phyloP scores from a whole-genome alignment of 2,329 filamentous ascomycete species.

The Cytospora schulzeri region DNA sequence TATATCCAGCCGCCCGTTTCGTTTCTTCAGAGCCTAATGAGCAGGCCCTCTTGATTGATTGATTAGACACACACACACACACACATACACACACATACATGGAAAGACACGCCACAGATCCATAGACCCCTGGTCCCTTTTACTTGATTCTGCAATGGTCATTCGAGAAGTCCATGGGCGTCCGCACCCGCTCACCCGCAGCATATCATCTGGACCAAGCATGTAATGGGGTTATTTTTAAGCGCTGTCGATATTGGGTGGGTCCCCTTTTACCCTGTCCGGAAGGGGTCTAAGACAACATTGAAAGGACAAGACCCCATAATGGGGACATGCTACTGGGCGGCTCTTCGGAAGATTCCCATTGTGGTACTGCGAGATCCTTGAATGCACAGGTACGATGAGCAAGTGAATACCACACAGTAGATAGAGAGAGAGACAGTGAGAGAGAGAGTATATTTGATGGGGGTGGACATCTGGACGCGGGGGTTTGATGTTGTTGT shows the following conservation, averaged over 20 bases:
- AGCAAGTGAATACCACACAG: not conserved
- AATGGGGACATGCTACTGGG: not conserved
- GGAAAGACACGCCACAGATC: not conserved
- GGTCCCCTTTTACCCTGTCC: no score
- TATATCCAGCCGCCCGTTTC: constrained; percentile 19
- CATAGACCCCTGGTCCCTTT: constrained; percentile 4
- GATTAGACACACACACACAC: constrained; percentile 13
- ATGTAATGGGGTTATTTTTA: constrained; percentile 12
- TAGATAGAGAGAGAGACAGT: not conserved
- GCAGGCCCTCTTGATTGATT: constrained; percentile 9
- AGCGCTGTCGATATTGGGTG: constrained; percentile 22
- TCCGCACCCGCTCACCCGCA: constrained; percentile 22
- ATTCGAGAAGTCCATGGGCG: constrained; percentile 20
- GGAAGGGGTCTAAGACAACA: no score
- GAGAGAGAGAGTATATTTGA: no score
- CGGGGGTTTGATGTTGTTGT: not conserved
- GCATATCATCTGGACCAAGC: not conserved
- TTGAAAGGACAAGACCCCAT: no score
- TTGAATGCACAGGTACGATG: no score
- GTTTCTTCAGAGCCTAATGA: not conserved
- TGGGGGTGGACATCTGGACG: no score
- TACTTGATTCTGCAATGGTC: constrained; percentile 7
- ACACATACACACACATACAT: no score
- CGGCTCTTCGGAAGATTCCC: not conserved
- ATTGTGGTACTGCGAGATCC: not conserved